phyloP scores from a whole-genome alignment of 768 basidiomycete genomes.

The Ramaria rubella region DNA sequence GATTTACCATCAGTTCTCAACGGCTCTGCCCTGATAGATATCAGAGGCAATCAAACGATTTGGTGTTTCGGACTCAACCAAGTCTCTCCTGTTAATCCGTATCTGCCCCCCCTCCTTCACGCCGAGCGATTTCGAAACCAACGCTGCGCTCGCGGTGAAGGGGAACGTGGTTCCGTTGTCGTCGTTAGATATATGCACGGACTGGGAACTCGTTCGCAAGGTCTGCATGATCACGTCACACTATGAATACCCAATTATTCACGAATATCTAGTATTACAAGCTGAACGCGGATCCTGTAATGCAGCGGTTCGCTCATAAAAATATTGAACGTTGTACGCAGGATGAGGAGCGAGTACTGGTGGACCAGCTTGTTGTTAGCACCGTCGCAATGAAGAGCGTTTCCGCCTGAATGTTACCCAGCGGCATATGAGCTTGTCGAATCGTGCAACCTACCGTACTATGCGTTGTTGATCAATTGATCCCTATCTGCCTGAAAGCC shows the following conservation, averaged over 20 bases:
- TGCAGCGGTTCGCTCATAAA: background rate
- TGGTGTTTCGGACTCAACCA: constrained; percentile 65
- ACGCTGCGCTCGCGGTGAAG: constrained; percentile 51
- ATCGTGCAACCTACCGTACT: no score
- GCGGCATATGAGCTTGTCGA: no score
- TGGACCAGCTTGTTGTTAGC: constrained; percentile 69
- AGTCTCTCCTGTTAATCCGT: constrained; percentile 65
- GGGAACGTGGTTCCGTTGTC: constrained; percentile 49
- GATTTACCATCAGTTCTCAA: background rate
- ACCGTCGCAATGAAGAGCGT: constrained; percentile 80
- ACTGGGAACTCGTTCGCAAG: constrained; percentile 73
- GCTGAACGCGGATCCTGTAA: constrained; percentile 46
- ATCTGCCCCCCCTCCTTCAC: constrained; percentile 38
- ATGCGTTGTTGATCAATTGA: no score
- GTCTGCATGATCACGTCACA: constrained; percentile 32
- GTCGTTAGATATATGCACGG: constrained; percentile 43
- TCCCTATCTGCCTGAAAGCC: no score
- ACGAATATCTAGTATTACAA: constrained; percentile 20
- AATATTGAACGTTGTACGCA: background rate
- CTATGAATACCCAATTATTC: constrained; percentile 19
- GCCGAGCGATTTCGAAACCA: constrained; percentile 32
- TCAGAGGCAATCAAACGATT: constrained; percentile 82
- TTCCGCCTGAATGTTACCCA: constrained; percentile 27
- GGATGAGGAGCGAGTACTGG: constrained; percentile 31
- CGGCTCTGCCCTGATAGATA: constrained; percentile 49